Evolutionary conservation across 805 yeast genomes (phyloP).

Genomic region (Candida hispaniensis): DNA sequence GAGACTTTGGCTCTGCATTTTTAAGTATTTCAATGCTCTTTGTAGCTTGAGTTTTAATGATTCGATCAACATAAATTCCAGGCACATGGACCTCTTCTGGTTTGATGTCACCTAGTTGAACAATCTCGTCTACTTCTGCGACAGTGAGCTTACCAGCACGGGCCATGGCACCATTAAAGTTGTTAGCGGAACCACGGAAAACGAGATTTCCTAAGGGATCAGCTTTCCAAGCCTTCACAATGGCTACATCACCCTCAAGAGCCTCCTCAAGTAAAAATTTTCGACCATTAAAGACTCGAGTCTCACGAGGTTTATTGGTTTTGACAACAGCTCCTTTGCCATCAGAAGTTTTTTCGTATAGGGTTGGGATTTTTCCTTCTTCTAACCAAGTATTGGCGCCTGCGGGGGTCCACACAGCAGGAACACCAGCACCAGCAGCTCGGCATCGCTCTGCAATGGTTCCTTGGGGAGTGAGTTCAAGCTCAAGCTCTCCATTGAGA

Average conservation of each 20-base stretch:
- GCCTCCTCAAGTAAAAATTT: slow-evolving; percentile 37
- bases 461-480: slow-evolving; percentile 43
- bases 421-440: slow-evolving; percentile 41
- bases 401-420: slow-evolving; percentile 41
- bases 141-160: slow-evolving; percentile 37
- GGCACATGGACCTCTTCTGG: slow-evolving; percentile 41
- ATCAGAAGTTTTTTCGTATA: slow-evolving; percentile 28
- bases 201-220: slow-evolving; percentile 41
- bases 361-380: slow-evolving; percentile 38
- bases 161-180: slow-evolving; percentile 39
- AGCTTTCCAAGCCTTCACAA: slow-evolving; percentile 39
- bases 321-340: slow-evolving; percentile 26
- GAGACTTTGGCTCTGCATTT: slow-evolving; percentile 17
- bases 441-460: slow-evolving; percentile 40
- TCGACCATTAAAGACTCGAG: slow-evolving; percentile 35
- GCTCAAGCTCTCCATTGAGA: slow-evolving; percentile 35
- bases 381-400: slow-evolving; percentile 45
- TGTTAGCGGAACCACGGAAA: slow-evolving; percentile 38
- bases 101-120: slow-evolving; percentile 35
- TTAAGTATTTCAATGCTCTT: slow-evolving; percentile 35
- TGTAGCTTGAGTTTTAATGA: slow-evolving; percentile 35
- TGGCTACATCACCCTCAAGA: slow-evolving; percentile 39
- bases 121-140: slow-evolving; percentile 43
- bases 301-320: slow-evolving; percentile 34
- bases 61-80: slow-evolving; percentile 35